phyloP scores from a whole-genome alignment of 192 early-diverging fungal genomes.

The Nowakowskiella sp. region DNA sequence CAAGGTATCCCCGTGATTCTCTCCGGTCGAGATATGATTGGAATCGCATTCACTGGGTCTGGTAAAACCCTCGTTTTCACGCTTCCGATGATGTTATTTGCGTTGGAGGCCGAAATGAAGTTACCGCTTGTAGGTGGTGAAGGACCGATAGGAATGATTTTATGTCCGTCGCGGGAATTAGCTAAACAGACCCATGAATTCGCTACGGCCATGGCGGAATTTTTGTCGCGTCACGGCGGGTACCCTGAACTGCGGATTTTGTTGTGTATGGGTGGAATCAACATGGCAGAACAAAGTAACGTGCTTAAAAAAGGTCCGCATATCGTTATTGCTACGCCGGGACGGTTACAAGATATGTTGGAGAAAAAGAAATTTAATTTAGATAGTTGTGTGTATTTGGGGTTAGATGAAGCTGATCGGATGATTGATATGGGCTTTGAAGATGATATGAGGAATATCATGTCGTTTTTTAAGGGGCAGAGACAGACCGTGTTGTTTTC shows the following conservation, averaged over 20 bases:
- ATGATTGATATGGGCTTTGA: constrained; percentile 99
- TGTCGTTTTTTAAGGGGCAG: constrained; percentile 90
- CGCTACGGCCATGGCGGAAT: constrained; percentile 54
- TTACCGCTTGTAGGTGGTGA: constrained; percentile 76
- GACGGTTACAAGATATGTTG: constrained; percentile 88
- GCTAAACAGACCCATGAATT: constrained; percentile 91
- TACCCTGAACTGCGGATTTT: constrained; percentile 70
- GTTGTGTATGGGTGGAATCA: constrained; percentile 91
- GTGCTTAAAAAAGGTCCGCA: constrained; percentile 72
- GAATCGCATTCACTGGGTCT: constrained; percentile 91
- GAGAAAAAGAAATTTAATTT: constrained; percentile 79
- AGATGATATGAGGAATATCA: constrained; percentile 89
- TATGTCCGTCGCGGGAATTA: constrained; percentile 96
- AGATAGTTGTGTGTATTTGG: constrained; percentile 76
- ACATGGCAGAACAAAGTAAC: constrained; percentile 78
- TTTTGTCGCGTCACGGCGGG: constrained; percentile 45
- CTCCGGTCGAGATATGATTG: constrained; percentile 93
- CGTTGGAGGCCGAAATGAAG: constrained; percentile 85
- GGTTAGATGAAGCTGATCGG: constrained; percentile 96
- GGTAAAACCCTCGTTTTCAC: constrained; percentile 95
- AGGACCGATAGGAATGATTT: constrained; percentile 87
- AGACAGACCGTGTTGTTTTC: constrained; percentile 95
- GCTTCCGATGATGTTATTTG: constrained; percentile 82
- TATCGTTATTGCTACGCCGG: constrained; percentile 93
- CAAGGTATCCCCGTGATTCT: constrained; percentile 91